phyloP scores from a whole-genome alignment of 352 stramenopile species.

The Phytophthora idaei region DNA sequence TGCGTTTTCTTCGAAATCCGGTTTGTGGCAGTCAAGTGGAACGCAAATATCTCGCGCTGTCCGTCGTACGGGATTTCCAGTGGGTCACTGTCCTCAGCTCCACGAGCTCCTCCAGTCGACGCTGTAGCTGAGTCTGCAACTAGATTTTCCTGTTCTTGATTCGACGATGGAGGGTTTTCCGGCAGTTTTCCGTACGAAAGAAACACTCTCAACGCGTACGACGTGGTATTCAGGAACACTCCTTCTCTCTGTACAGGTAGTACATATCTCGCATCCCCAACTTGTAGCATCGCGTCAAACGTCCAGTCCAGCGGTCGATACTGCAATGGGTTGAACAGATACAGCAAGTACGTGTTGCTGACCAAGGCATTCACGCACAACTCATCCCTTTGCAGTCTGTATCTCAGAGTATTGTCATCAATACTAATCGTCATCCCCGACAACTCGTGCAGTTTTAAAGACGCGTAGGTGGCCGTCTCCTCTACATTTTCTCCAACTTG shows the following conservation, averaged over 20 bases:
- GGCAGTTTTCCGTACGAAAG: constrained; percentile 85
- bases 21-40: constrained; percentile 76
- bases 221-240: constrained; percentile 80
- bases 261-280: constrained; percentile 53
- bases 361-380: constrained; percentile 83
- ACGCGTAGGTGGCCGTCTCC: constrained; percentile 35
- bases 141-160: constrained; percentile 24
- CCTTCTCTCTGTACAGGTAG: constrained; percentile 76
- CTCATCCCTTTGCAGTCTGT: constrained; percentile 56
- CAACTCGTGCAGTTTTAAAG: constrained; percentile 79
- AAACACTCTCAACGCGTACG: constrained; percentile 75
- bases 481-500: constrained; percentile 10
- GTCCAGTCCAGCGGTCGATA: constrained; percentile 87
- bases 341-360: constrained; percentile 89
- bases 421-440: constrained; percentile 87
- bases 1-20: constrained; percentile 68
- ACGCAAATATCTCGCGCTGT: constrained; percentile 62
- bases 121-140: constrained; percentile 13
- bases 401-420: constrained; percentile 86
- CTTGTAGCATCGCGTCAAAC: constrained; percentile 68
- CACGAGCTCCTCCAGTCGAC: constrained; percentile 37
- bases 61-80: constrained; percentile 68
- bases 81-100: constrained; percentile 59
- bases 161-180: constrained; percentile 30
- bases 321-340: constrained; percentile 84